phyloP scores from a whole-genome alignment of 2,329 filamentous ascomycete species.

The Monosporascus sp. region DNA sequence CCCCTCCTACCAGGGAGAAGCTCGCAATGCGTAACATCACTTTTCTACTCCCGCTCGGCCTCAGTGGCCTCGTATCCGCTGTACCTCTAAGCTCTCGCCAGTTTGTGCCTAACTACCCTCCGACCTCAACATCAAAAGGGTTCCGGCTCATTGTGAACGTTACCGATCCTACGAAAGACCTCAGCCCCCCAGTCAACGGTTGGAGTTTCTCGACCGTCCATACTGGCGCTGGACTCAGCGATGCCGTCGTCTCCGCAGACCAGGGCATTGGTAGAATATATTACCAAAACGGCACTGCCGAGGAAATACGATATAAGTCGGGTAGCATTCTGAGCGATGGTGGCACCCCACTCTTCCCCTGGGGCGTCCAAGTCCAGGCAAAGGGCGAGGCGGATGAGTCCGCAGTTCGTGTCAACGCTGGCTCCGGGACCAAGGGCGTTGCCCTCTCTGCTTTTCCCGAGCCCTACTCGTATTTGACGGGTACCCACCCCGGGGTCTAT shows the following conservation, averaged over 20 bases:
- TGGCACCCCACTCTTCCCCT: constrained; percentile 33
- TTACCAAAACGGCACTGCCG: constrained; percentile 42
- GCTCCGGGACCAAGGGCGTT: constrained; percentile 30
- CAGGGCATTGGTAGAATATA: constrained; percentile 30
- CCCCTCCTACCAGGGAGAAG: background rate
- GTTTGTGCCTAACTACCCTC: constrained; percentile 12
- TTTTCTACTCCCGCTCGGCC: background rate
- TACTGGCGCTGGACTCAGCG: constrained; percentile 34
- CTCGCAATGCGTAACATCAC: background rate
- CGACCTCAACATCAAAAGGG: constrained; percentile 16
- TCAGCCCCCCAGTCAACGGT: constrained; percentile 35
- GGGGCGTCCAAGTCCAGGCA: constrained; percentile 27
- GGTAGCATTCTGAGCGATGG: constrained; percentile 35
- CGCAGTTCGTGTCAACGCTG: constrained; percentile 29
- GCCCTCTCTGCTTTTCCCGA: constrained; percentile 29
- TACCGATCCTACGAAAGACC: constrained; percentile 33
- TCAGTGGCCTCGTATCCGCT: background rate
- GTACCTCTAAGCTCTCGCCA: background rate
- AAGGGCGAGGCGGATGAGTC: constrained; percentile 17
- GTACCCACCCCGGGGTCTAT: constrained; percentile 26
- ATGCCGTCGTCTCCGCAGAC: constrained; percentile 28
- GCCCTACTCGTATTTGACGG: constrained; percentile 27
- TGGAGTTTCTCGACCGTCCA: constrained; percentile 36
- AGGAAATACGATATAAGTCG: constrained; percentile 23
- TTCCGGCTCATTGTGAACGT: constrained; percentile 42